Conservation (phyloP, 768 basidiomycete species). For the Russula vinacea region DNA sequence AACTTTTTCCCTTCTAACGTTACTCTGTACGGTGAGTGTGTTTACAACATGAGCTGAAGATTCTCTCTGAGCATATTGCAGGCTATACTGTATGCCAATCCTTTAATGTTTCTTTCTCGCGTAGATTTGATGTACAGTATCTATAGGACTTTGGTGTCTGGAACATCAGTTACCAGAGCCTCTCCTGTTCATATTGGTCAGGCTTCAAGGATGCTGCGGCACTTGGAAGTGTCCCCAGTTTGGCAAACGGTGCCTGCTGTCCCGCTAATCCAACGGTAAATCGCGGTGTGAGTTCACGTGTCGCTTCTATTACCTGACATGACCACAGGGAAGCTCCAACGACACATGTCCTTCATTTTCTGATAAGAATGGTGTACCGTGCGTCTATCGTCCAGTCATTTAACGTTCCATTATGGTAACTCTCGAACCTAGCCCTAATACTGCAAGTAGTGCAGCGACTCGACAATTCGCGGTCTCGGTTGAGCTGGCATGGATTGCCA, state of each 20-base stretch:
- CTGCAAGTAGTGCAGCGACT: slow-evolving; percentile 27
- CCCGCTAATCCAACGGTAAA: slow-evolving; percentile 63
- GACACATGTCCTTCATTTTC: slow-evolving; percentile 70
- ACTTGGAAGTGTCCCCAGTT: slow-evolving; percentile 60
- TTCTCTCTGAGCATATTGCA: slow-evolving; percentile 25
- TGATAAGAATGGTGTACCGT: slow-evolving; percentile 63
- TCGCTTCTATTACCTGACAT: slow-evolving; percentile 1
- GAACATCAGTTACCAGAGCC: slow-evolving; percentile 69
- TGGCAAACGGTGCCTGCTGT: slow-evolving; percentile 65
- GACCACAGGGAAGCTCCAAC: slow-evolving; percentile 27
- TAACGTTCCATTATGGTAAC: slow-evolving; percentile 11
- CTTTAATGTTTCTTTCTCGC: neutral
- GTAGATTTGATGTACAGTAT: neutral
- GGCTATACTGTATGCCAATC: slow-evolving; percentile 41
- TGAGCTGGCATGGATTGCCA: slow-evolving; percentile 3
- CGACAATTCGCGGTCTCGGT: neutral
- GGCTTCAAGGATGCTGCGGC: slow-evolving; percentile 58
- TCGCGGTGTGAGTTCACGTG: slow-evolving; percentile 8
- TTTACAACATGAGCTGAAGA: neutral
- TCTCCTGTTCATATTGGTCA: slow-evolving; percentile 65
- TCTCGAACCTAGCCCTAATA: slow-evolving; percentile 35
- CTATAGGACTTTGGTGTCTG: slow-evolving; percentile 80
- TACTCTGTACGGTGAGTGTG: slow-evolving; percentile 55
- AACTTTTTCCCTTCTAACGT: slow-evolving; percentile 74
- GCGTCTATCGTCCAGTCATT: slow-evolving; percentile 34